Conservation (phyloP, 139 green algal species). For the Bryopsis sp. region DNA sequence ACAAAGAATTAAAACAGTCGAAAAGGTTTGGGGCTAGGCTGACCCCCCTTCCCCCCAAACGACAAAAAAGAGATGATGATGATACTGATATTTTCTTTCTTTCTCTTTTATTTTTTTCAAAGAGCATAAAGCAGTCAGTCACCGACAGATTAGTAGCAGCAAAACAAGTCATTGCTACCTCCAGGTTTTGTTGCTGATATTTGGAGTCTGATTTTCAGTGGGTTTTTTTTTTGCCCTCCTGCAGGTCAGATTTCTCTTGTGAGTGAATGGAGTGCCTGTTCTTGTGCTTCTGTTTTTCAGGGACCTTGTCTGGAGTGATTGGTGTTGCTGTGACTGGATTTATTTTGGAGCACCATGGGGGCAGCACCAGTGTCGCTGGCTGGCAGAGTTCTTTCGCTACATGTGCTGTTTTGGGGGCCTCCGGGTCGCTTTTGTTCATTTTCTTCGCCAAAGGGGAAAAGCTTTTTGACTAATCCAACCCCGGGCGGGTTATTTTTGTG, state of each 20-base stretch:
- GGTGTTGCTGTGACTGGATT: conserved; percentile 81
- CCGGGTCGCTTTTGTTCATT: conserved; percentile 65
- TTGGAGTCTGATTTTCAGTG: neutral
- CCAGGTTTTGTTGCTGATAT: neutral
- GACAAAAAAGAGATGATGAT: neutral
- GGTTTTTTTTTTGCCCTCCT: neutral
- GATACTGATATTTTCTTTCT: neutral
- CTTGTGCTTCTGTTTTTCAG: conserved; percentile 25
- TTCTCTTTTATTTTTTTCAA: neutral
- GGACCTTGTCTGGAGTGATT: conserved; percentile 76
- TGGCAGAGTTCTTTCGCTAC: conserved; percentile 64
- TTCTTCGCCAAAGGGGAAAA: conserved; percentile 52
- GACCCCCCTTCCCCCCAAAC: too few relatives aligned
- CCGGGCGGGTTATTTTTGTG: too few relatives aligned
- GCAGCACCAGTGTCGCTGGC: conserved; percentile 33
- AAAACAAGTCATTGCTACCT: too few relatives aligned
- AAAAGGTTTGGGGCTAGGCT: neutral
- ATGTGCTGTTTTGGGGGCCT: conserved; percentile 44
- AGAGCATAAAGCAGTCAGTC: too few relatives aligned
- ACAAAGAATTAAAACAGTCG: conserved; percentile 7
- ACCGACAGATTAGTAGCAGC: too few relatives aligned
- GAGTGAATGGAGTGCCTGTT: neutral
- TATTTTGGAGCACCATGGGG: conserved; percentile 66
- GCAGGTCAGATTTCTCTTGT: neutral
- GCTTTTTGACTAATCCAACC: conserved; percentile 4